A percentile compares a stretch with the other conserved stretches of the same genome.
These are phyloP conservation scores for Sugiyamaella grinbergsii DNA, from an alignment of 1,139 yeast species.

Conservation along the genomic window DNA sequence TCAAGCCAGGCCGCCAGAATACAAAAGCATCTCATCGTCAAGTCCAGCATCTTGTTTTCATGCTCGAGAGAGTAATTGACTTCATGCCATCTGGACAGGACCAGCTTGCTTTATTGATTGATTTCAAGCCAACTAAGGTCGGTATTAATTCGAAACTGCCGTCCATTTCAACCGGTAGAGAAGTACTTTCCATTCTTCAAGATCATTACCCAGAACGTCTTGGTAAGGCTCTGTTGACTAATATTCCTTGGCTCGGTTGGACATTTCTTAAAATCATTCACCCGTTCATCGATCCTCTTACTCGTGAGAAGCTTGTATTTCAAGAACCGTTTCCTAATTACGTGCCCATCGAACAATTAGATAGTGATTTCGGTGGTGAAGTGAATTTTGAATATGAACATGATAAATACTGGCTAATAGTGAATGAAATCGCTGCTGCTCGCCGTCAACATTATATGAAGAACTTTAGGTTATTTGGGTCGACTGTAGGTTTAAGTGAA, in stretches of 20 bases:
- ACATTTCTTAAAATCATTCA: constrained; percentile 85
- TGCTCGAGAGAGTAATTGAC: constrained; percentile 87
- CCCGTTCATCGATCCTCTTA: constrained; percentile 93
- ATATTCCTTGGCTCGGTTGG: constrained; percentile 92
- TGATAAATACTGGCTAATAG: constrained; percentile 74
- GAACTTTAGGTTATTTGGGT: constrained; percentile 69
- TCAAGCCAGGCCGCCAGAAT: constrained; percentile 91
- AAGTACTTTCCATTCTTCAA: constrained; percentile 82
- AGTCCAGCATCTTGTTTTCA: constrained; percentile 88
- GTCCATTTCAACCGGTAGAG: constrained; percentile 75
- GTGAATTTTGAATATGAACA: constrained; percentile 84
- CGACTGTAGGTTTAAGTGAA: constrained; percentile 77
- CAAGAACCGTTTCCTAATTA: constrained; percentile 84
- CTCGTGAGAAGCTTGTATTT: constrained; percentile 86
- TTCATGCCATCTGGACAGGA: constrained; percentile 97
- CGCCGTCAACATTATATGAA: constrained; percentile 59
- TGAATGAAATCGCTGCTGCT: constrained; percentile 58
- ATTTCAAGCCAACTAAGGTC: constrained; percentile 68
- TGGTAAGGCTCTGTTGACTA: constrained; percentile 86
- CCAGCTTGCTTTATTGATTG: constrained; percentile 82
- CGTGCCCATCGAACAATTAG: constrained; percentile 80
- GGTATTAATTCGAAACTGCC: constrained; percentile 72
- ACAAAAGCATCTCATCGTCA: constrained; percentile 84
- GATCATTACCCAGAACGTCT: constrained; percentile 95
- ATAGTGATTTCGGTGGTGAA: constrained; percentile 78